Evolutionary conservation across 768 basidiomycete genomes (phyloP).

Genomic region (Trametes coccinea): DNA sequence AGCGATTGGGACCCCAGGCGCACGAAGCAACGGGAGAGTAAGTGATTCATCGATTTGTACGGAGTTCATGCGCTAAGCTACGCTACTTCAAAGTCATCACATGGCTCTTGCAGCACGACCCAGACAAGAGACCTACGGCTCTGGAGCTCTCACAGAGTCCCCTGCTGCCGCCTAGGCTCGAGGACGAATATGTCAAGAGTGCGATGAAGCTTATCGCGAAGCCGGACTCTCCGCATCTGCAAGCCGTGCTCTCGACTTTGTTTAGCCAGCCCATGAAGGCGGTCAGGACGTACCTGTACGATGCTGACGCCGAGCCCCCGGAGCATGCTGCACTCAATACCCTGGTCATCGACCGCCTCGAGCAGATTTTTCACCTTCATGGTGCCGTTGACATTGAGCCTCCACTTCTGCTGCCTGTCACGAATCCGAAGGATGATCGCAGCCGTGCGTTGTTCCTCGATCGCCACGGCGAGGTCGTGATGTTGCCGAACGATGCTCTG

Average conservation of each 20-base stretch:
- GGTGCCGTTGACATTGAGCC: constrained; percentile 89
- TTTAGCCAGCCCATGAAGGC: constrained; percentile 73
- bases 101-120: constrained; percentile 80
- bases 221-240: constrained; percentile 78
- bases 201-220: constrained; percentile 80
- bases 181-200: constrained; percentile 85
- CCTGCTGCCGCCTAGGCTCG: constrained; percentile 71
- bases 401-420: constrained; percentile 76
- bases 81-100: constrained; percentile 60
- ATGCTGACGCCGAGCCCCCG: constrained; percentile 63
- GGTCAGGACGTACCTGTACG: constrained; percentile 71
- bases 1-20: constrained; percentile 63
- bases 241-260: constrained; percentile 72
- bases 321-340: constrained; percentile 72
- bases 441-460: constrained; percentile 77
- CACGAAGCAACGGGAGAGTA: constrained; percentile 68
- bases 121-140: constrained; percentile 74
- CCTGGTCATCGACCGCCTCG: constrained; percentile 74
- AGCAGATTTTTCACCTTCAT: constrained; percentile 80
- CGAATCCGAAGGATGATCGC: constrained; percentile 50
- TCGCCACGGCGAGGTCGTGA: constrained; percentile 73
- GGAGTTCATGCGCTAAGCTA: neutral
- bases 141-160: constrained; percentile 80
- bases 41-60: constrained; percentile 27
- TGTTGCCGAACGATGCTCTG: constrained; percentile 70